These are phyloP conservation scores for Fusarium clavum DNA, from an alignment of 2,329 filamentous ascomycete genomes.

Conservation along the genomic window DNA sequence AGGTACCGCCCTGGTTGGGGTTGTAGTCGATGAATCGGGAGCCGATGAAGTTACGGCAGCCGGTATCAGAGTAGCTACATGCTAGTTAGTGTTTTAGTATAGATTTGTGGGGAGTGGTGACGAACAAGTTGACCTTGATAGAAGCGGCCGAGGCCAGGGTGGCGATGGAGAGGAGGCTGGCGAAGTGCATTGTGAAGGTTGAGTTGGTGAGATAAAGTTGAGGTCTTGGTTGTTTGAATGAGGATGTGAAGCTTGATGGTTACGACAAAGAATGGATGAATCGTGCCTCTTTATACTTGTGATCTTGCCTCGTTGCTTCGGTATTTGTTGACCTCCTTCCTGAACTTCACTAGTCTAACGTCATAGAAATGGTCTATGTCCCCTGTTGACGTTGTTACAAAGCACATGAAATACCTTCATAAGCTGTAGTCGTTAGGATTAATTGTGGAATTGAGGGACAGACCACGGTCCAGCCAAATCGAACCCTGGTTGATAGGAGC, in stretches of 20 bases:
- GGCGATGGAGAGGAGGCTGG: not conserved
- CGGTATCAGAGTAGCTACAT: slow-evolving; percentile 3
- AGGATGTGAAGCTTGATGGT: not conserved
- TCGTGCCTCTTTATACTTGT: not conserved
- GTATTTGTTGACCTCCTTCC: not conserved
- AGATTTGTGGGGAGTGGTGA: accelerated
- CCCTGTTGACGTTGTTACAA: not conserved
- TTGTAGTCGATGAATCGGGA: slow-evolving; percentile 12
- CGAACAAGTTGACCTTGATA: slow-evolving; percentile 14
- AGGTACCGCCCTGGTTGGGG: slow-evolving; percentile 3
- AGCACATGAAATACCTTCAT: not conserved
- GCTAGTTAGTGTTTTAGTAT: accelerated
- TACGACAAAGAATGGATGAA: accelerated
- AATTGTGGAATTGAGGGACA: not conserved
- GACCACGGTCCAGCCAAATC: not conserved
- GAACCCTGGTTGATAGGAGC: not conserved
- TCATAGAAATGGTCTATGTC: not conserved
- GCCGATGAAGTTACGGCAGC: slow-evolving; percentile 11
- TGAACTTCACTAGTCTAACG: not conserved
- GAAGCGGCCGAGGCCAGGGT: not conserved
- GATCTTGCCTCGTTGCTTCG: not conserved
- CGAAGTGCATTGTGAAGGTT: not conserved
- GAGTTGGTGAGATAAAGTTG: accelerated
- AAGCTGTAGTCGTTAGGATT: not conserved
- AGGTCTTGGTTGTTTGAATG: not conserved